Conservation (phyloP, 2,329 filamentous ascomycete genomes). For the Trichoderma guizhouense region DNA sequence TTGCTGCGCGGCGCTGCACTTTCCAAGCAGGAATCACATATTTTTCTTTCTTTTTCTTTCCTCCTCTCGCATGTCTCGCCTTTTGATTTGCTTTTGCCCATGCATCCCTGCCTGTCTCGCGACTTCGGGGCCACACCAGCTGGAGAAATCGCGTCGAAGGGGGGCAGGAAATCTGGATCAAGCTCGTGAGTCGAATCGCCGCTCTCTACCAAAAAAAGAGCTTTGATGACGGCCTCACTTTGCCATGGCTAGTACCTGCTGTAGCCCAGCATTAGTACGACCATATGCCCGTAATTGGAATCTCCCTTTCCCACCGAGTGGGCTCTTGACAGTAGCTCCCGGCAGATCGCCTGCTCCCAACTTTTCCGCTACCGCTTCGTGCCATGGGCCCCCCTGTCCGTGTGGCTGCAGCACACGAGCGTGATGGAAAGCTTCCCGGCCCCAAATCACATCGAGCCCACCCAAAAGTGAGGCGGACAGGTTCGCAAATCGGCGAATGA, state of each 20-base stretch:
- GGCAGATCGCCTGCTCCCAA: not conserved
- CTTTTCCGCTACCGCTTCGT: not conserved
- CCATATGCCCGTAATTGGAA: not conserved
- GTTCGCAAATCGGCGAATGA: not conserved
- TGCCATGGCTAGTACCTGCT: not conserved
- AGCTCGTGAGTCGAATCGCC: not conserved
- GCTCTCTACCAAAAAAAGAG: not conserved
- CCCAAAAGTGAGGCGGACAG: not conserved
- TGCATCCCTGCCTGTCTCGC: not conserved
- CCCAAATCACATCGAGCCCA: not conserved
- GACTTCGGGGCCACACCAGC: not conserved
- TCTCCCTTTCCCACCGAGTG: not conserved
- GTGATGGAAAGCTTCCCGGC: not conserved
- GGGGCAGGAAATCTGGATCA: not conserved
- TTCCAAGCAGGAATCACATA: not conserved
- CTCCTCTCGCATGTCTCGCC: not conserved
- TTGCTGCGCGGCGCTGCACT: not conserved
- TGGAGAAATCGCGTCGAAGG: not conserved
- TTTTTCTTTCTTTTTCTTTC: not conserved
- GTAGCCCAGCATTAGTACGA: not conserved
- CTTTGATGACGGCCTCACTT: not conserved
- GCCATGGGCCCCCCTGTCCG: not conserved
- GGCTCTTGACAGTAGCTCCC: not conserved
- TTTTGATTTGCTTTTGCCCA: not conserved
- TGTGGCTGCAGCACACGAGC: not conserved